phyloP scores from a whole-genome alignment of 2,329 filamentous ascomycete species.

The Dendryphion nanum region DNA sequence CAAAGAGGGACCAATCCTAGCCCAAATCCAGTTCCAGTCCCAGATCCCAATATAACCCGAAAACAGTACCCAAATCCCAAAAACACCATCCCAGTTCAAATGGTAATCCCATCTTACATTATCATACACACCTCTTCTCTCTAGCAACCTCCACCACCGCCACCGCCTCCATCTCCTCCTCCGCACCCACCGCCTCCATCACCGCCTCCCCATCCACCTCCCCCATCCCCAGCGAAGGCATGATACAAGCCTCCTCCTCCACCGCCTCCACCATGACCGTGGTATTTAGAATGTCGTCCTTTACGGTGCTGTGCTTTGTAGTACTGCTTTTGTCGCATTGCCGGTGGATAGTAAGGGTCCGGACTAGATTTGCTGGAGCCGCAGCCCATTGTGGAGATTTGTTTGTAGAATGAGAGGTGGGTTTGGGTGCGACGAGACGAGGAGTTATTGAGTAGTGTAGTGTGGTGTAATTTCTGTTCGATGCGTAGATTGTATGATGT shows the following conservation, averaged over 20 bases:
- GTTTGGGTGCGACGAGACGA: too few relatives aligned
- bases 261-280: neutral
- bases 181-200: slow-evolving; percentile 4
- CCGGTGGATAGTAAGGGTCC: slow-evolving; percentile 1
- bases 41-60: too few relatives aligned
- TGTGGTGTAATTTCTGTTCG: too few relatives aligned
- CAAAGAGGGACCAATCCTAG: too few relatives aligned
- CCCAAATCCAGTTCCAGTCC: too few relatives aligned
- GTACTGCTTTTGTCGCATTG: slow-evolving; percentile 1
- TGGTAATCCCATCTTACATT: too few relatives aligned
- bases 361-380: slow-evolving; percentile 1
- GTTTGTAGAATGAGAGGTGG: neutral
- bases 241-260: neutral
- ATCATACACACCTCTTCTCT: neutral
- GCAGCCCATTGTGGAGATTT: slow-evolving; percentile 4
- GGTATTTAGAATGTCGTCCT: too few relatives aligned
- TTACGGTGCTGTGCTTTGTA: too few relatives aligned
- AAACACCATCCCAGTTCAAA: too few relatives aligned
- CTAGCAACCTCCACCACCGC: slow-evolving; percentile 5
- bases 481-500: too few relatives aligned
- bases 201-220: slow-evolving; percentile 3
- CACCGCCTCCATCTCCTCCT: slow-evolving; percentile 4
- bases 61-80: too few relatives aligned
- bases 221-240: slow-evolving; percentile 1
- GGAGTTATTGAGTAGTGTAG: too few relatives aligned